Conservation (phyloP, 106 monocot species). For the Dendrobium nobile region DNA sequence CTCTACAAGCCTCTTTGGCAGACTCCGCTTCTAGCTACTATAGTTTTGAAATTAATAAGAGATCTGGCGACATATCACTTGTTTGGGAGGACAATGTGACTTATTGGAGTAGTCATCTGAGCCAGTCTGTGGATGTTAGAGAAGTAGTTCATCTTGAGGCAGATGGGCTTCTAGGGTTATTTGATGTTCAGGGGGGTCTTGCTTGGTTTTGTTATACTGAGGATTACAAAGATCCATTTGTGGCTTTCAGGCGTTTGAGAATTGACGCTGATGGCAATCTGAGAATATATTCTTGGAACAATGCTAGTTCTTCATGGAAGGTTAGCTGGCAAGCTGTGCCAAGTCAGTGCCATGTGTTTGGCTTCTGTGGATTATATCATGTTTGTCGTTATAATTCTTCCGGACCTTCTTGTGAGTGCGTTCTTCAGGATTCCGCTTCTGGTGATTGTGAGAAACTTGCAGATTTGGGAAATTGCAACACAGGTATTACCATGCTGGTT, state of each 20-base stretch:
- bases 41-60: constrained; percentile 18
- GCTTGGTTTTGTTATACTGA: constrained; percentile 21
- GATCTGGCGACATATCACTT: constrained; percentile 29
- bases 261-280: constrained; percentile 41
- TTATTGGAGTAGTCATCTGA: constrained; percentile 30
- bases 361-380: constrained; percentile 31
- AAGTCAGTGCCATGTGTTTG: constrained; percentile 41
- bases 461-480: constrained; percentile 29
- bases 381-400: constrained; percentile 27
- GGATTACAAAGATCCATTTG: constrained; percentile 33
- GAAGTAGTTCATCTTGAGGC: constrained; percentile 30
- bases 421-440: constrained; percentile 14
- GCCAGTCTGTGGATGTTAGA: neutral
- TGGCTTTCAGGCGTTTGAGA: constrained; percentile 23
- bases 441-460: constrained; percentile 23
- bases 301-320: constrained; percentile 19
- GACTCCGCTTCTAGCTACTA: constrained; percentile 31
- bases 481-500: constrained; percentile 10
- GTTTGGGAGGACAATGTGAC: constrained; percentile 47
- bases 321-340: constrained; percentile 35
- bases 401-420: constrained; percentile 24
- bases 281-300: constrained; percentile 40
- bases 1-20: constrained; percentile 22
- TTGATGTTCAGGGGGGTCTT: constrained; percentile 10
- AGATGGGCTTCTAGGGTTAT: constrained; percentile 25